These are phyloP conservation scores for Taphrina betulina DNA, from an alignment of 1,139 yeast genomes.

Conservation along the genomic window DNA sequence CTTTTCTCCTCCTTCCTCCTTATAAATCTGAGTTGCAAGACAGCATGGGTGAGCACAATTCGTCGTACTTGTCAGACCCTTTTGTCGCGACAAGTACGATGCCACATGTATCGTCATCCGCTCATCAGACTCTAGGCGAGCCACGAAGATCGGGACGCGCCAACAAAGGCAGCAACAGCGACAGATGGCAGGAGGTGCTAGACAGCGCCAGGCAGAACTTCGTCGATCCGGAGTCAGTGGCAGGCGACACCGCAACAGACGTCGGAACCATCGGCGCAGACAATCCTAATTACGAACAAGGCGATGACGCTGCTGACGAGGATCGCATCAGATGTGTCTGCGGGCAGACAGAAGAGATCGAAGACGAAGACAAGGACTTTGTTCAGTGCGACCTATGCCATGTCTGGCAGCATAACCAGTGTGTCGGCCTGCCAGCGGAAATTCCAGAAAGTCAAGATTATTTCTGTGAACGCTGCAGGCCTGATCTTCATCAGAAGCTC, in stretches of 20 bases:
- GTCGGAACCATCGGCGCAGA: constrained; percentile 15
- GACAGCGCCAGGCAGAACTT: constrained; percentile 28
- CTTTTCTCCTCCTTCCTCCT: no score
- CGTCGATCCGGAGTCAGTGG: constrained; percentile 18
- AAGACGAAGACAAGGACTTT: constrained; percentile 54
- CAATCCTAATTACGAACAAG: background rate
- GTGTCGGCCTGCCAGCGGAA: constrained; percentile 55
- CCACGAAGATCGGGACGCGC: constrained; percentile 29
- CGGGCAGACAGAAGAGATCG: constrained; percentile 57
- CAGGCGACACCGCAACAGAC: constrained; percentile 28
- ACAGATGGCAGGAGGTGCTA: constrained; percentile 26
- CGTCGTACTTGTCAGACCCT: no score
- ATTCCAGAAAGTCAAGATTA: constrained; percentile 52
- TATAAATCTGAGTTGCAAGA: no score
- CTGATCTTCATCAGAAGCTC: constrained; percentile 45
- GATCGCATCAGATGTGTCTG: constrained; percentile 67
- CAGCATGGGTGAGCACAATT: no score
- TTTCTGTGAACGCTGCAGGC: constrained; percentile 55
- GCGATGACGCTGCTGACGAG: constrained; percentile 33
- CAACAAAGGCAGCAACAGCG: constrained; percentile 29
- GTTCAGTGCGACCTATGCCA: constrained; percentile 74
- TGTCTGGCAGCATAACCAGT: constrained; percentile 82
- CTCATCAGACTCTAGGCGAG: constrained; percentile 19
- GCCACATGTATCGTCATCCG: no score
- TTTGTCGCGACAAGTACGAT: no score